Percentiles rank a stretch among this genome's conserved stretches.
These are phyloP conservation scores for Leccinum pachyderme DNA, from an alignment of 1,284 basidiomycete species.

Conservation along the genomic window DNA sequence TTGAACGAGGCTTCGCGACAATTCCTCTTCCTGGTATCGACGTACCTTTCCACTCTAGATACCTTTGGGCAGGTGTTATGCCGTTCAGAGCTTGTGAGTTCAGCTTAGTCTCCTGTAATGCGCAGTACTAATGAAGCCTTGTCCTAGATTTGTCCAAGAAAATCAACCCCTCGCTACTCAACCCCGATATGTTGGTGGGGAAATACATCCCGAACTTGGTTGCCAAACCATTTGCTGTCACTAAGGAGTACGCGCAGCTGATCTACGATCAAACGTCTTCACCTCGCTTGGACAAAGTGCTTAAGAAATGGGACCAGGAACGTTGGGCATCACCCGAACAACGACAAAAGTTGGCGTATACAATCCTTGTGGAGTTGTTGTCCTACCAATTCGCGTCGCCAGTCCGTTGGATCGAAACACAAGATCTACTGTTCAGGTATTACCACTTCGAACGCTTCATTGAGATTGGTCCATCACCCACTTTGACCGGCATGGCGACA, in stretches of 20 bases:
- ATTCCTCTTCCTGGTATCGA: slow-evolving; percentile 97
- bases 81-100: slow-evolving; percentile 87
- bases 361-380: slow-evolving; percentile 92
- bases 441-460: slow-evolving; percentile 93
- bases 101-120: slow-evolving; percentile 6
- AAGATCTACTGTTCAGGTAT: slow-evolving; percentile 89
- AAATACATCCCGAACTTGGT: slow-evolving; percentile 98
- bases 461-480: slow-evolving; percentile 95
- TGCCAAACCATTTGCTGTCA: slow-evolving; percentile 91
- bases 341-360: slow-evolving; percentile 91
- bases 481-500: slow-evolving; percentile 93
- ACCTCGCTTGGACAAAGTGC: slow-evolving; percentile 88
- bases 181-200: slow-evolving; percentile 88
- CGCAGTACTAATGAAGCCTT: slow-evolving; percentile 20
- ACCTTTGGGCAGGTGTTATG: slow-evolving; percentile 98
- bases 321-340: slow-evolving; percentile 81
- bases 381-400: slow-evolving; percentile 97
- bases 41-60: slow-evolving; percentile 98
- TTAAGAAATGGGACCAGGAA: slow-evolving; percentile 93
- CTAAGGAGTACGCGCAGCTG: slow-evolving; percentile 88
- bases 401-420: slow-evolving; percentile 98
- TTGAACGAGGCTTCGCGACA: slow-evolving; percentile 95
- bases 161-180: slow-evolving; percentile 87
- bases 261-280: slow-evolving; percentile 96
- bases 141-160: slow-evolving; percentile 91